phyloP scores from a whole-genome alignment of 2,329 filamentous ascomycete species.

The Atkinsonella texensis region DNA sequence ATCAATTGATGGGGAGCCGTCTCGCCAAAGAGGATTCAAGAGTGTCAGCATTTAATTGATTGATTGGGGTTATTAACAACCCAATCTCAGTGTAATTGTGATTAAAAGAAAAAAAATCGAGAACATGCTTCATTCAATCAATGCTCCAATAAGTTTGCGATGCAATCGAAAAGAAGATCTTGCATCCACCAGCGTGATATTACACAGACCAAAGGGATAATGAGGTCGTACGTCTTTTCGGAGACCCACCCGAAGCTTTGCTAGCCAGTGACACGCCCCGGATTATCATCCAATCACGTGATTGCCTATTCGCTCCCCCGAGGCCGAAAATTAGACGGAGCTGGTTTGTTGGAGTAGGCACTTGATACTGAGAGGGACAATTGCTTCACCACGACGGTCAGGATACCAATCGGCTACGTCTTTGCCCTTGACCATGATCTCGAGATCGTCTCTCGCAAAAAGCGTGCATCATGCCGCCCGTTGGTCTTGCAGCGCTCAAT shows the following conservation, averaged over 20 bases:
- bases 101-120: no score
- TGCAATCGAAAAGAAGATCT: no score
- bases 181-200: background rate
- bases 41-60: background rate
- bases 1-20: slow-evolving; percentile 14
- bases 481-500: slow-evolving; percentile 44
- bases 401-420: slow-evolving; percentile 43
- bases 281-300: slow-evolving; percentile 22
- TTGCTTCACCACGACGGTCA: slow-evolving; percentile 28
- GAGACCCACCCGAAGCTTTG: background rate
- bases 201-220: no score
- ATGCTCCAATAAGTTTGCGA: no score
- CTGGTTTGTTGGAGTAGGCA: slow-evolving; percentile 26
- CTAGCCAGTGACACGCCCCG: background rate
- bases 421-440: slow-evolving; percentile 48
- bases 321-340: slow-evolving; percentile 32
- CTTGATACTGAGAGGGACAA: slow-evolving; percentile 28
- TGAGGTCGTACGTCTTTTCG: background rate
- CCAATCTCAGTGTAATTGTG: background rate
- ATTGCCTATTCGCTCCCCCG: slow-evolving; percentile 16
- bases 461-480: slow-evolving; percentile 46
- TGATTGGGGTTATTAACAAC: background rate
- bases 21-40: slow-evolving; percentile 11
- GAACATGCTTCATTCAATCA: no score
- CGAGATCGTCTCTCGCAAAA: slow-evolving; percentile 47